Evolutionary conservation across 176 grass and related monocot species (phyloP).

Genomic region (Eragrostis curvula): DNA sequence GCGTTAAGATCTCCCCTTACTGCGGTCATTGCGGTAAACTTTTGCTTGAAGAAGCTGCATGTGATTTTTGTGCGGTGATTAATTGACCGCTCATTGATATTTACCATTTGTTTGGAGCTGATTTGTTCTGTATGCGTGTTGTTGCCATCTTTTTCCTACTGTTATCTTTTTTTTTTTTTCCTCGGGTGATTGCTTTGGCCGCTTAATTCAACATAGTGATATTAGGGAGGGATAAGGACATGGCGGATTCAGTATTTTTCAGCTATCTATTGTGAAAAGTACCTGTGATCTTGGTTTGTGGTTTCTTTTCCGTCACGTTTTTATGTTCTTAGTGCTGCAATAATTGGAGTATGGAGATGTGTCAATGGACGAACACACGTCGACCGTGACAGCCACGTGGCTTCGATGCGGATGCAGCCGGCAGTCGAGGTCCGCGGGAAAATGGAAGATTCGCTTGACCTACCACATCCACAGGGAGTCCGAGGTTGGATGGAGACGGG

Average conservation of each 20-base stretch:
- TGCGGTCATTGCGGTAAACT: background rate
- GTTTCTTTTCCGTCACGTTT: background rate
- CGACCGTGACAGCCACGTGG: background rate
- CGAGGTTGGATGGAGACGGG: no score
- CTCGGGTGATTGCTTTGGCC: background rate
- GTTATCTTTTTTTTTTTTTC: background rate
- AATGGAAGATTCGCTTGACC: no score
- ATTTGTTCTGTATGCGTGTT: background rate
- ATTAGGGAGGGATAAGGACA: background rate
- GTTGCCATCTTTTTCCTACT: background rate
- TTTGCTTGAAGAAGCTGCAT: slow-evolving; percentile 25
- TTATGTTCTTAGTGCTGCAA: background rate
- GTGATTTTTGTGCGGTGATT: slow-evolving; percentile 42
- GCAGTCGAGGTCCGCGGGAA: no score
- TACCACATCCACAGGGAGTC: no score
- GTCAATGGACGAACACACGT: background rate
- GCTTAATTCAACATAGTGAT: background rate
- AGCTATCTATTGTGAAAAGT: background rate
- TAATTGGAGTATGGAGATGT: background rate
- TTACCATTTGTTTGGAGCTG: background rate
- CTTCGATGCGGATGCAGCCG: no score
- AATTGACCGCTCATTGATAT: slow-evolving; percentile 22
- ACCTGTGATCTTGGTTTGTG: background rate
- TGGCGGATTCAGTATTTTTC: background rate
- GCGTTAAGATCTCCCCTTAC: background rate